phyloP scores from a whole-genome alignment of 345 rosid species.

The Syzygium grande region DNA sequence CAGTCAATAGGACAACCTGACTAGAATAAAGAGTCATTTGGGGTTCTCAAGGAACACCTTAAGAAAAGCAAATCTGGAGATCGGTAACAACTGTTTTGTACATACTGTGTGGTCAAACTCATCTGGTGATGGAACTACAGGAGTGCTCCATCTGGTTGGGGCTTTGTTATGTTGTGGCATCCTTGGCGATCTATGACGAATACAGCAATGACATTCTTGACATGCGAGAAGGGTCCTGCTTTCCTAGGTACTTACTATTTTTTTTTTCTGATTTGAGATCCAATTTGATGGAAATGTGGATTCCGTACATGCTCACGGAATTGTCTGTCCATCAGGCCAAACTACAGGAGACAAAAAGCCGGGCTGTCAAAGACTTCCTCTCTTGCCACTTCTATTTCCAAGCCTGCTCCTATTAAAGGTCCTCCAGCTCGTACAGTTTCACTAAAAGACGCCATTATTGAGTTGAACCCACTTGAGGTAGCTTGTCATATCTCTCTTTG shows the following conservation, averaged over 20 bases:
- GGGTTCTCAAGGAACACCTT: not conserved
- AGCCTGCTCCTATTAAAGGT: conserved; percentile 31
- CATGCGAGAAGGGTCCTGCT: conserved; percentile 90
- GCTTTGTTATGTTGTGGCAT: conserved; percentile 64
- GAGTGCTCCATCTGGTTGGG: conserved; percentile 87
- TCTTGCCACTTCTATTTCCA: conserved; percentile 29
- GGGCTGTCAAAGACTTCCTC: conserved; percentile 18
- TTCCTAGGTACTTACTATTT: conserved; percentile 47
- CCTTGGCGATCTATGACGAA: conserved; percentile 81
- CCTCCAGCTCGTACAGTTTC: conserved; percentile 41
- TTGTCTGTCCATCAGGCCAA: conserved; percentile 34
- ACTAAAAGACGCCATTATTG: conserved; percentile 38
- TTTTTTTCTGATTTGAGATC: not conserved
- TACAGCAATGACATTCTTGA: conserved; percentile 87
- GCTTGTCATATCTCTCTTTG: not conserved
- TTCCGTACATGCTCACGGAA: not conserved
- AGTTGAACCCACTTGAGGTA: conserved; percentile 81
- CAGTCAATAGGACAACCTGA: not conserved
- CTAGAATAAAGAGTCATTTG: not conserved
- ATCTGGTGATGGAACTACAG: conserved; percentile 21
- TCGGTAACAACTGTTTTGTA: not conserved
- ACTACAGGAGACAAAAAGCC: conserved; percentile 23
- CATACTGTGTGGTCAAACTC: not conserved
- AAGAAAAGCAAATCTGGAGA: not conserved
- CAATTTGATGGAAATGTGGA: not conserved